Evolutionary conservation across 805 yeast species (phyloP).

Genomic region (Wickerhamia fluorescens): DNA sequence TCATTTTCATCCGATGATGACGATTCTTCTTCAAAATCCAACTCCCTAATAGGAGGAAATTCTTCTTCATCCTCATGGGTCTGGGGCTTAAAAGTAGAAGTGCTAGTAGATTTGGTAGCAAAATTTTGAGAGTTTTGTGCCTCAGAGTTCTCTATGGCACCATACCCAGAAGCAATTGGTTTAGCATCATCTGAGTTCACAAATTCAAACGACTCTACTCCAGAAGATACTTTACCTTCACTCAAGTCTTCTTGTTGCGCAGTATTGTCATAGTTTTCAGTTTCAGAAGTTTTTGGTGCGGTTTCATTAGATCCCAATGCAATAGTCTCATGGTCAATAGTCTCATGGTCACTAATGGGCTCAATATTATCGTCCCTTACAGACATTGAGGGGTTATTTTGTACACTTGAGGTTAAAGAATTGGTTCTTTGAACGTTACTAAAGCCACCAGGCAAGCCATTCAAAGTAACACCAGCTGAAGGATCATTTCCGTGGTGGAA

Average conservation of each 20-base stretch:
- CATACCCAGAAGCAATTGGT: no score
- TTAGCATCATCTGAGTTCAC: conserved; percentile 45
- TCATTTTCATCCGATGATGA: conserved; percentile 26
- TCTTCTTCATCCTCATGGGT: conserved; percentile 34
- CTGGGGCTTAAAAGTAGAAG: no score
- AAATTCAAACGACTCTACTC: conserved; percentile 48
- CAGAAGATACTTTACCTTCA: conserved; percentile 35
- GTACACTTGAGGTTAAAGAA: conserved; percentile 83
- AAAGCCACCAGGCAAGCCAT: conserved; percentile 40
- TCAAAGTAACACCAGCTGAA: conserved; percentile 25
- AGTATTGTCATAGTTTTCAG: conserved; percentile 2
- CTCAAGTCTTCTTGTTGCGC: conserved; percentile 13
- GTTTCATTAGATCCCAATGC: no score
- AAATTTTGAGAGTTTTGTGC: no score
- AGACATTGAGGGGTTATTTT: conserved; percentile 85
- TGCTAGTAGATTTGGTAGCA: no score
- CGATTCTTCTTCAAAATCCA: conserved; percentile 47
- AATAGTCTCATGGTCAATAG: conserved; percentile 21
- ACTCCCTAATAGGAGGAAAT: conserved; percentile 57
- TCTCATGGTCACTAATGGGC: conserved; percentile 36
- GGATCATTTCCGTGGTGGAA: conserved; percentile 26
- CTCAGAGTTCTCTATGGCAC: conserved; percentile 7
- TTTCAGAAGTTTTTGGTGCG: conserved; percentile 11
- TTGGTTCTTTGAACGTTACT: conserved; percentile 56
- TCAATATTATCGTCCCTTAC: conserved; percentile 67